A percentile compares a stretch with the other conserved stretches of the same genome.
Conservation (phyloP, 352 stramenopile species). For the Phytopythium kandeliae region DNA sequence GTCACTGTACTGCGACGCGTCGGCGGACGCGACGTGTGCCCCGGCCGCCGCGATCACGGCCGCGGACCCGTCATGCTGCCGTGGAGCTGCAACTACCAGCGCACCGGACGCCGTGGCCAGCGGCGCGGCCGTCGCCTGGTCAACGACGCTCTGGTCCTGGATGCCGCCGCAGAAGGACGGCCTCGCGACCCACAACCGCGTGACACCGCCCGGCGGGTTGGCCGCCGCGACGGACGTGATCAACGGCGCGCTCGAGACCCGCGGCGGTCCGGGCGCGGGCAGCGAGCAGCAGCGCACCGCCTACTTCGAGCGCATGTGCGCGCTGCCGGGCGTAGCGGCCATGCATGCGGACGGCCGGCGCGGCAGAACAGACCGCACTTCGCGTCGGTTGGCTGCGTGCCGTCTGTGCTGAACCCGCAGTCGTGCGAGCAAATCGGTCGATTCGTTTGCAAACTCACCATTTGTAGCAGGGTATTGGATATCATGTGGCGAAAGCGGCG, state of each 20-base stretch:
- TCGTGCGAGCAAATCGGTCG: too few relatives aligned
- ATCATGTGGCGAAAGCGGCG: too few relatives aligned
- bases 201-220: constrained; percentile 28
- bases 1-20: constrained; percentile 41
- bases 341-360: too few relatives aligned
- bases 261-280: constrained; percentile 24
- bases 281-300: constrained; percentile 36
- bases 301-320: constrained; percentile 22
- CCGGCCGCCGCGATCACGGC: constrained; percentile 38
- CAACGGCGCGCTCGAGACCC: constrained; percentile 43
- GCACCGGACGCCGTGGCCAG: constrained; percentile 34
- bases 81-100: constrained; percentile 56
- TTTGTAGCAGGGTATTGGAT: too few relatives aligned
- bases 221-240: constrained; percentile 37
- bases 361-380: too few relatives aligned
- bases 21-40: constrained; percentile 17
- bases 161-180: constrained; percentile 33
- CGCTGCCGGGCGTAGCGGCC: constrained; percentile 21
- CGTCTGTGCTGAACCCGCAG: too few relatives aligned
- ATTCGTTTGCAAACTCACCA: too few relatives aligned
- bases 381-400: too few relatives aligned
- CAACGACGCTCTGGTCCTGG: constrained; percentile 51
- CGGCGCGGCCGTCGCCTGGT: constrained; percentile 28
- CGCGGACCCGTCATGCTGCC: constrained; percentile 44
- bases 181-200: constrained; percentile 36